Percentiles rank a stretch among this genome's conserved stretches.
phyloP scores from a whole-genome alignment of 768 basidiomycete species.

The Tricholoma saponaceum region DNA sequence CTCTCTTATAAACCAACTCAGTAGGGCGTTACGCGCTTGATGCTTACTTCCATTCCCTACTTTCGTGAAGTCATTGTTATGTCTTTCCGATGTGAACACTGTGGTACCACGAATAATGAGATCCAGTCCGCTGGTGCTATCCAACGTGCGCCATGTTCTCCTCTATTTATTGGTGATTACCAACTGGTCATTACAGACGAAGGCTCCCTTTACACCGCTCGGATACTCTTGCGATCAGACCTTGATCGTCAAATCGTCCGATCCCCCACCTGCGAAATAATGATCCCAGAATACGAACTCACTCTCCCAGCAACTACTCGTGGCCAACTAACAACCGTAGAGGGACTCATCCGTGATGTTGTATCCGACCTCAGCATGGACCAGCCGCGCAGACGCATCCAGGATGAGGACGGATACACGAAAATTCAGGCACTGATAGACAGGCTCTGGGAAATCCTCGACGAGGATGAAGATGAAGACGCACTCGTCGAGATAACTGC shows the following conservation, averaged over 20 bases:
- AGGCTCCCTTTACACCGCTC: conserved; percentile 77
- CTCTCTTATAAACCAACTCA: conserved; percentile 17
- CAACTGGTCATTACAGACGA: conserved; percentile 51
- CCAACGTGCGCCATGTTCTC: conserved; percentile 51
- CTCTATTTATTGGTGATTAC: neutral
- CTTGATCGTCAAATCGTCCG: conserved; percentile 93
- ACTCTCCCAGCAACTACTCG: conserved; percentile 81
- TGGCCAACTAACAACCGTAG: conserved; percentile 95
- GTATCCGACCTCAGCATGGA: conserved; percentile 74
- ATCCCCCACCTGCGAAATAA: conserved; percentile 74
- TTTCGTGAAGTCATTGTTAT: conserved; percentile 94
- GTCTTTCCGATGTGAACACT: conserved; percentile 95
- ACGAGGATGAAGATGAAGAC: conserved; percentile 47
- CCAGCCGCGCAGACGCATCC: conserved; percentile 79
- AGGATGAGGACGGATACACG: conserved; percentile 64
- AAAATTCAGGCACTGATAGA: conserved; percentile 78
- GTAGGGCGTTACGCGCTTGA: conserved; percentile 84
- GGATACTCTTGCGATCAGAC: conserved; percentile 69
- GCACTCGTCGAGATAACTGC: conserved; percentile 25
- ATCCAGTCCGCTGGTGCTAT: conserved; percentile 87
- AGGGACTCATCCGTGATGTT: conserved; percentile 85
- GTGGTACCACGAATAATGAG: conserved; percentile 88
- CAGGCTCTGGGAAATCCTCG: conserved; percentile 59
- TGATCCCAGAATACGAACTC: conserved; percentile 84
- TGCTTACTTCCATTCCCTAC: conserved; percentile 92